phyloP scores from a whole-genome alignment of 2,329 filamentous ascomycete species.

The Hypocrella siamensis region DNA sequence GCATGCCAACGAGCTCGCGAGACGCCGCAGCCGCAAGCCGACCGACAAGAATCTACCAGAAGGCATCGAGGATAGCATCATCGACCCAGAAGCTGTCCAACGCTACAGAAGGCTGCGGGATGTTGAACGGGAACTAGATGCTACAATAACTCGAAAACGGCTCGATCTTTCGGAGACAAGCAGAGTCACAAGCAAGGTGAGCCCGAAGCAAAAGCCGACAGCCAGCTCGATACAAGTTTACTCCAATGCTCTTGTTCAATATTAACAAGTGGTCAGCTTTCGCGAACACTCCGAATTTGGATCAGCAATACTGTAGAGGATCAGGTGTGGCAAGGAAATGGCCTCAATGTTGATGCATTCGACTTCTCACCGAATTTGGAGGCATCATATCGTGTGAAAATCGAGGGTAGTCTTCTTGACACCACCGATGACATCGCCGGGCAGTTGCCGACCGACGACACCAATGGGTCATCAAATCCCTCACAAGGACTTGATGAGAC shows the following conservation, averaged over 20 bases:
- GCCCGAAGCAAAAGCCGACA: neutral
- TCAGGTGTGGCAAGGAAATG: conserved; percentile 75
- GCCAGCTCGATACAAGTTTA: neutral
- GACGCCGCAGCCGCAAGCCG: conserved; percentile 73
- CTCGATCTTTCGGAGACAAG: conserved; percentile 47
- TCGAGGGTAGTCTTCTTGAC: conserved; percentile 73
- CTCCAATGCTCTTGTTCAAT: too few species aligned
- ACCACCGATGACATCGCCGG: conserved; percentile 30
- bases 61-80: conserved; percentile 65
- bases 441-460: neutral
- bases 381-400: conserved; percentile 77
- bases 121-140: conserved; percentile 75
- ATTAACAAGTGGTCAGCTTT: conserved; percentile 42
- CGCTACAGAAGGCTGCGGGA: conserved; percentile 76
- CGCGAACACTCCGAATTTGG: conserved; percentile 81
- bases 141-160: conserved; percentile 85
- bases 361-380: conserved; percentile 67
- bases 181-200: conserved; percentile 51
- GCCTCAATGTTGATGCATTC: conserved; percentile 56
- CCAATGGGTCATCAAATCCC: neutral
- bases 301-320: conserved; percentile 89
- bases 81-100: conserved; percentile 60
- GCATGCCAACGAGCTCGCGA: conserved; percentile 49
- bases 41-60: conserved; percentile 93
- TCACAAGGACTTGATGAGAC: neutral